These are phyloP conservation scores for Poa annua DNA, from an alignment of 176 grass and related monocot genomes.

Conservation along the genomic window DNA sequence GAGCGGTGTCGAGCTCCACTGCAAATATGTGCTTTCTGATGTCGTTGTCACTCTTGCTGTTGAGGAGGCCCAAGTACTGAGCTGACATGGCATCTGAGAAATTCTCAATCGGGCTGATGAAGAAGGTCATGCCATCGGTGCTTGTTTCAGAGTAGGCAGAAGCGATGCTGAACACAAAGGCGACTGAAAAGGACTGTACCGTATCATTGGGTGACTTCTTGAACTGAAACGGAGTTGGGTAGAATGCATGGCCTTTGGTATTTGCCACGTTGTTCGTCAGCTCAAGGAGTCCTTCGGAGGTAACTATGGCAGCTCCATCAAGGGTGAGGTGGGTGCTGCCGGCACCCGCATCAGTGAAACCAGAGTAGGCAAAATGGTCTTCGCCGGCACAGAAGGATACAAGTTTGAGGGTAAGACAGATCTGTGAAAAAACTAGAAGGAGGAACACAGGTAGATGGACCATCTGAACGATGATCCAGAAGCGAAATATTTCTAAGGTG, in stretches of 20 bases:
- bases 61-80: slow-evolving; percentile 50
- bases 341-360: not conserved
- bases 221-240: not conserved
- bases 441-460: not conserved
- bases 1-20: slow-evolving; percentile 50
- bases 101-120: not conserved
- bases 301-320: not conserved
- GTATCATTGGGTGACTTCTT: not conserved
- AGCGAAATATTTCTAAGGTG: not conserved
- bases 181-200: not conserved
- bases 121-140: slow-evolving; percentile 5
- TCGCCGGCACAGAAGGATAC: not conserved
- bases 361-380: not conserved
- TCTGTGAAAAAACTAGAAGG: not conserved
- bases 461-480: not conserved
- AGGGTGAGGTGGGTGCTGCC: not conserved
- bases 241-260: not conserved
- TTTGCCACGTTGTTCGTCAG: not conserved
- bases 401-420: not conserved
- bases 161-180: not conserved
- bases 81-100: slow-evolving; percentile 1
- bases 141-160: not conserved
- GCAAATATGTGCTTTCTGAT: slow-evolving; percentile 50
- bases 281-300: not conserved
- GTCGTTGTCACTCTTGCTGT: slow-evolving; percentile 28